phyloP scores from a whole-genome alignment of 495 filamentous ascomycete species.

The Filosporella fistucella region DNA sequence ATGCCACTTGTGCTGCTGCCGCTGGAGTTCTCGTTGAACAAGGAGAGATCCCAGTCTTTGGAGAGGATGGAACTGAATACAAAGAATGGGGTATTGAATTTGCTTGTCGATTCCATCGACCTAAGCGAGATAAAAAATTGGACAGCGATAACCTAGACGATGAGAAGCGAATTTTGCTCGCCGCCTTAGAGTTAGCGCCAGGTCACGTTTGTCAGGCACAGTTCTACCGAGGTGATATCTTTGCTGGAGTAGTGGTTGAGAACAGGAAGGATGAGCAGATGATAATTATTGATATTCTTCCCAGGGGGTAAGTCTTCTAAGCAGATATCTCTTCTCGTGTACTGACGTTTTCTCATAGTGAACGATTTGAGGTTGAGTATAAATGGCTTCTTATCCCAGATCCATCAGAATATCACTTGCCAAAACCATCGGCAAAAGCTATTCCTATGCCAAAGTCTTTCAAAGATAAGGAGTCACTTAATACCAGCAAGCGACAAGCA shows the following conservation, averaged over 20 bases:
- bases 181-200: constrained; percentile 60
- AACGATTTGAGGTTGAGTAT: constrained; percentile 68
- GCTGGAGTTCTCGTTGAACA: constrained; percentile 90
- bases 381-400: constrained; percentile 70
- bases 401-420: constrained; percentile 57
- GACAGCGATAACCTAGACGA: constrained; percentile 64
- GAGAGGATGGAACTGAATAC: constrained; percentile 88
- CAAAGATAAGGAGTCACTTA: constrained; percentile 51
- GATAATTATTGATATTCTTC: constrained; percentile 78
- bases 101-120: constrained; percentile 87
- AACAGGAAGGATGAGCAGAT: constrained; percentile 73
- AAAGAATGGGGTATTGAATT: constrained; percentile 85
- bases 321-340: constrained; percentile 6
- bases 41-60: constrained; percentile 78
- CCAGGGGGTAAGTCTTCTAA: constrained; percentile 71
- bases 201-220: constrained; percentile 87
- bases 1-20: constrained; percentile 88
- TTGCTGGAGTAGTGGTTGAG: constrained; percentile 83
- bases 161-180: constrained; percentile 63
- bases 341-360: constrained; percentile 36
- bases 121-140: constrained; percentile 71
- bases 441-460: constrained; percentile 50
- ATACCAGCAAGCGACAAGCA: constrained; percentile 46
- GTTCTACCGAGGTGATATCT: constrained; percentile 78
- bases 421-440: constrained; percentile 56